Base-by-base conservation (phyloP, 441 rosid genomes). In the Euphorbia corollata region DNA sequence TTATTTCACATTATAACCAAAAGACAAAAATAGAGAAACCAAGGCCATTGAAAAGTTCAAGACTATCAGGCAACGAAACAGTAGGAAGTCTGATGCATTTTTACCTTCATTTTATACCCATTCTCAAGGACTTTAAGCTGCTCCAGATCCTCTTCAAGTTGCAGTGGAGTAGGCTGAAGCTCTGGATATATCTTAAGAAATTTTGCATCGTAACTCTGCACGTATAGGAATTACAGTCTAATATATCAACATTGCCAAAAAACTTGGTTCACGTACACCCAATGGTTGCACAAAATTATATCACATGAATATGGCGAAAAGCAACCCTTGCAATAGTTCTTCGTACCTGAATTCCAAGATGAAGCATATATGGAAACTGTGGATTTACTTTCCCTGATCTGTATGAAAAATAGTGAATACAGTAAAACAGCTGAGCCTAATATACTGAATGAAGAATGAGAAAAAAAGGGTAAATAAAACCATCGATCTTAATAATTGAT, bases 111-210 rank as follows among this genome's bases (percentile, higher is more conserved):
- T 75, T 87, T 93, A 71, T 89, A 93, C 27, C 99, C 96, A 79
- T 93, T 89, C 78, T 93, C 99, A 56, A 91, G 95, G 67, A 89
- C 96, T 84, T 91, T 93, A 65, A 93, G 93, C 84, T 93, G 99
- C 59, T 93, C 97, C 43, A 93, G 84, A 81, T 93, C 99, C 75
- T 93, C 97, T 73, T 91, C 96, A 54, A 82, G 81, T 80, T 93
- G 99, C 73, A 93, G 75, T 2, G 87, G 96, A 43, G 99, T 90
- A 59, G 95, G 86, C 67, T 74, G 86, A 74, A 93, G 93, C 74
- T 86, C 84, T 16, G 96, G 80, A 79, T 91, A 93, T 74, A 87
- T 76, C 79, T 85, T 84, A 50, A 93, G 79, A 76, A 93, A 93
- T 74, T 86, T 81, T 56, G 97, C 70, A 83, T 91, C 99, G 77